Evolutionary conservation across 306 rosid species (phyloP), one percentile per base, ranked within the genome.

Genomic region (Acacia confusa): DNA sequence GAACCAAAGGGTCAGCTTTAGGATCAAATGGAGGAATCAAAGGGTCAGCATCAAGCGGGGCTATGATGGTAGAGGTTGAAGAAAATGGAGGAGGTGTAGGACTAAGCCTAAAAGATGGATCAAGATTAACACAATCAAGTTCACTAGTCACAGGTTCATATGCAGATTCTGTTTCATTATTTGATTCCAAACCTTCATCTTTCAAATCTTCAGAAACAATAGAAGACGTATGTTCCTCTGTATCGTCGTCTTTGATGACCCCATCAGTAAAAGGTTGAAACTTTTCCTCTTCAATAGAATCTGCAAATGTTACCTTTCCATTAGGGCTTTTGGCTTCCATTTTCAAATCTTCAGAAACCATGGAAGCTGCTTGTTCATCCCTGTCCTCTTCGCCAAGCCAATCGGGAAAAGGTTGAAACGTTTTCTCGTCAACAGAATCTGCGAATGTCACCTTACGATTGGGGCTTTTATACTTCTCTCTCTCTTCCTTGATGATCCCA

Each of bases 21-120:
- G 97, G 97, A 80, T 92, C 97, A 78, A 91, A 92, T 12, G 97
- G 93, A 47, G 91, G 90, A 48, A 81, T 67, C 70, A 76, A 71
- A 30, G 94, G 97, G 77, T 94, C 97, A 0, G 86, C 89, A 77
- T 89, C 98, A 32, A 86, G 87, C 48, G 94, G 90, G 30, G 85
- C 87, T 40, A 90, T 70, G 19, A 60, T 38, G 10, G 81, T 81
- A 55, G 81, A 75, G 4, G 80, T 78, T 16, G 78, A 57, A 13
- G 86, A 80, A 82, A 68, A 44, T 16, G 79, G 85, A 77, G 90
- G 77, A 16, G 90, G 77, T 24, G 90, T 76, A 4, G 94, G 97
- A 77, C 98, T 92, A 64, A 90, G 87, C 81, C 90, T 90, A 79
- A 92, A 94, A 82, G 87, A 85, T 4, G 89, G 92, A 30, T 90